A percentile compares a stretch with the other conserved stretches of the same genome.
phyloP scores from a whole-genome alignment of 2,329 filamentous ascomycete species.

The Neodidymelliopsis sp. region DNA sequence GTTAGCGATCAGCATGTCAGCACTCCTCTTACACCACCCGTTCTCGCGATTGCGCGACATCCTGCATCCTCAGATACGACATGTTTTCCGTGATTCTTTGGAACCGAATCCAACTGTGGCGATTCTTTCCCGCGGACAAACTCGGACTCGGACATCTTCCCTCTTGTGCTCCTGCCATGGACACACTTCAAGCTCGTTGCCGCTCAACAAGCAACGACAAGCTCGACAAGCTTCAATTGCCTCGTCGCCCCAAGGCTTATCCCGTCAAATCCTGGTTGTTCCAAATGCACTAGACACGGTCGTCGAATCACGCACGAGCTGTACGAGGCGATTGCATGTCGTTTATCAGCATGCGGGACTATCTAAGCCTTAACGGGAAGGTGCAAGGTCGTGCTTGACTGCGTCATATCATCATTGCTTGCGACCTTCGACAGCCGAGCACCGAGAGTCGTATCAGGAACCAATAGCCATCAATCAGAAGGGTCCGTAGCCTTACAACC shows the following conservation, averaged over 20 bases:
- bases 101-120: background rate
- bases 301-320: slow-evolving; percentile 4
- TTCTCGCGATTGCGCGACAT: background rate
- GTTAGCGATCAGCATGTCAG: background rate
- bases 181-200: background rate
- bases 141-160: background rate
- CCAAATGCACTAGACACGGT: background rate
- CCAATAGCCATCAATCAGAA: slow-evolving; percentile 2
- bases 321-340: background rate
- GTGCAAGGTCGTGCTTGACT: slow-evolving; percentile 3
- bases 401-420: slow-evolving; percentile 9
- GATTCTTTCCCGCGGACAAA: background rate
- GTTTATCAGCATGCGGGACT: slow-evolving; percentile 4
- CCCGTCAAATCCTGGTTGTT: background rate
- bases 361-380: slow-evolving; percentile 11
- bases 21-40: background rate
- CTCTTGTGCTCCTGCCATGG: background rate
- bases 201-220: slow-evolving; percentile 4
- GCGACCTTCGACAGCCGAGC: slow-evolving; percentile 2
- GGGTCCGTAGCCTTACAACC: slow-evolving; percentile 3
- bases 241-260: slow-evolving; percentile 8
- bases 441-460: background rate
- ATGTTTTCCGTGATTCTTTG: background rate
- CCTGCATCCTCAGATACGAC: background rate
- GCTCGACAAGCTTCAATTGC: slow-evolving; percentile 13